Base-by-base conservation (phyloP, 2,329 filamentous ascomycete genomes). In the Hirsutella rhossiliensis region DNA sequence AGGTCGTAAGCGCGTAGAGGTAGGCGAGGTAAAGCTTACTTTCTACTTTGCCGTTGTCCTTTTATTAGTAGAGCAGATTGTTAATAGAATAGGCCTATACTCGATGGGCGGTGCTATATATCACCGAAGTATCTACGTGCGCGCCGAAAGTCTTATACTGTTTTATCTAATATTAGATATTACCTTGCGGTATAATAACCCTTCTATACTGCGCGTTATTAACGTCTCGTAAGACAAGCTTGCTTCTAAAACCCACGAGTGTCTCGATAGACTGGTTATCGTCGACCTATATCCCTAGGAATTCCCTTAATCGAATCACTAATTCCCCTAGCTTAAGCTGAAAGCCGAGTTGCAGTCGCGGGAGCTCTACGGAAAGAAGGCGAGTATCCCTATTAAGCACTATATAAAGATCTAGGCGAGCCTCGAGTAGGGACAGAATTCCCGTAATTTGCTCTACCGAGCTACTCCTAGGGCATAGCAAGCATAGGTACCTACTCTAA, bases 1-100 rank as follows among this genome's bases (percentile, higher is more conserved):
- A 65, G 0, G 75, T 73, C 0, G 76, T 80, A 0, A 77, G 45
- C 0, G 69, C 74, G 47, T 81, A 75, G 0, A 81, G 54, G 27
- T 72, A 71, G 9, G 61, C 61, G 0, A 76, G 57, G 17, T 68
- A 64, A 0, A 83, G 57, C 42, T 71, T 75, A 54, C 72, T 75
- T 11, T 68, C 63, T 0, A 78, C 40, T 12, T 60, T 71, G 0
- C 69, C 71, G 47, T 69, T 73, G 17, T 74, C 72, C 0, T 64
- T 47, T 0, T 84, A 52, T 3, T 69, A 60, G 0, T 75, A 68
- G 0, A 83, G 64, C 1, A 56, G 56, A 0, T 49, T 39, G 46
- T 82, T 72, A 0, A 83, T 53, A 0, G 55, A 50, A 48, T 75
- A 82, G 0, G 58, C 49, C 39, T 76, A 67, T 6, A 59, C 51